These are phyloP conservation scores for Saccharomyces hybrid DNA, from an alignment of 1,139 yeast species.

Conservation along the genomic window DNA sequence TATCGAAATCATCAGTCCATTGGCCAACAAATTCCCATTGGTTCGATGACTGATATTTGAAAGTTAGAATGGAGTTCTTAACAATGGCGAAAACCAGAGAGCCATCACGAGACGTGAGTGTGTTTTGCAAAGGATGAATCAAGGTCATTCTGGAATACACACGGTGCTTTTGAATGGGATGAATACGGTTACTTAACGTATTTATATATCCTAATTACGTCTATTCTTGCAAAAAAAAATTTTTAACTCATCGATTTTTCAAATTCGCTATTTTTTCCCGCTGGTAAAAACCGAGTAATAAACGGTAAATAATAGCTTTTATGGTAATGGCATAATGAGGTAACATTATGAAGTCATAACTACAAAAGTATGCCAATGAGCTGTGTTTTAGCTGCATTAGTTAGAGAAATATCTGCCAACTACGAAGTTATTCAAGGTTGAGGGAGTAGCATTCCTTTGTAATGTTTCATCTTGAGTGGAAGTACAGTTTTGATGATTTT, in stretches of 20 bases:
- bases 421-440: not conserved
- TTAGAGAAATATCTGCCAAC: not conserved
- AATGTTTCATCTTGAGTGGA: not conserved
- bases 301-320: not conserved
- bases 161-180: not conserved
- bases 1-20: constrained; percentile 54
- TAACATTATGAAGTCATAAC: not conserved
- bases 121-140: constrained; percentile 65
- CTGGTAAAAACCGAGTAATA: not conserved
- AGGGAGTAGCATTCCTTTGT: not conserved
- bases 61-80: constrained; percentile 51
- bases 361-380: not conserved
- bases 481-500: not conserved
- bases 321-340: not conserved
- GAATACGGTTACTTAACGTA: not conserved
- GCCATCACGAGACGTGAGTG: constrained; percentile 40
- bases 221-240: not conserved
- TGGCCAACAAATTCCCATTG: constrained; percentile 35
- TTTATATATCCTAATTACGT: not conserved
- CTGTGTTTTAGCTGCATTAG: not conserved
- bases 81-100: constrained; percentile 47
- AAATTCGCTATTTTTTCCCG: not conserved
- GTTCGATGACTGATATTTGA: constrained; percentile 33
- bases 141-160: constrained; percentile 26
- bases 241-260: constrained; percentile 1